Conservation (phyloP, 176 grass and related monocot species). For the Cymbopogon citratus region DNA sequence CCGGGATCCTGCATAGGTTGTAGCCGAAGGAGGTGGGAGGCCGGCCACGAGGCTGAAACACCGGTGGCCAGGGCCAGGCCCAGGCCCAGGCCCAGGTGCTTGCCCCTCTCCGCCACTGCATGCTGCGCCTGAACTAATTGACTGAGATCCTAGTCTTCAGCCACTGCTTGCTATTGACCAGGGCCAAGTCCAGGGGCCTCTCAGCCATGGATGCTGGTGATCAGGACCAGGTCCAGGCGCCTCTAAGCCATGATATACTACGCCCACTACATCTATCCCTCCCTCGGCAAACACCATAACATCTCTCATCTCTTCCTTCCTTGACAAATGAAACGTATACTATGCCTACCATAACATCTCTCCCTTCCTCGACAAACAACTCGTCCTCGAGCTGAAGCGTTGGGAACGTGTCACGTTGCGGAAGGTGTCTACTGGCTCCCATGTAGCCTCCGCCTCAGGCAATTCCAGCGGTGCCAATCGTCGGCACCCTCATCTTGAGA, state of each 20-base stretch:
- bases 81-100: background rate
- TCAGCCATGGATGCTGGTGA: no score
- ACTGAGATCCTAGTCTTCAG: background rate
- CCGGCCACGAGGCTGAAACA: background rate
- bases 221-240: no score
- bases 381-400: background rate
- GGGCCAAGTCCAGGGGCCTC: background rate
- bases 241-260: background rate
- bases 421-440: background rate
- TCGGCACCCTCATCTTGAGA: background rate
- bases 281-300: no score
- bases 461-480: background rate
- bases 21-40: background rate
- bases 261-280: no score
- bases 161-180: background rate
- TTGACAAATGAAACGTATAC: background rate
- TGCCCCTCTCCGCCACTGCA: background rate
- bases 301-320: no score
- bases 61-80: background rate
- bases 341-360: background rate
- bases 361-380: background rate
- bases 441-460: background rate
- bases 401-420: no score
- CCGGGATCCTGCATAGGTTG: background rate
- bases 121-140: background rate